Conservation (phyloP, 2,329 filamentous ascomycete genomes). For the Calcarisporium arbuscula region DNA sequence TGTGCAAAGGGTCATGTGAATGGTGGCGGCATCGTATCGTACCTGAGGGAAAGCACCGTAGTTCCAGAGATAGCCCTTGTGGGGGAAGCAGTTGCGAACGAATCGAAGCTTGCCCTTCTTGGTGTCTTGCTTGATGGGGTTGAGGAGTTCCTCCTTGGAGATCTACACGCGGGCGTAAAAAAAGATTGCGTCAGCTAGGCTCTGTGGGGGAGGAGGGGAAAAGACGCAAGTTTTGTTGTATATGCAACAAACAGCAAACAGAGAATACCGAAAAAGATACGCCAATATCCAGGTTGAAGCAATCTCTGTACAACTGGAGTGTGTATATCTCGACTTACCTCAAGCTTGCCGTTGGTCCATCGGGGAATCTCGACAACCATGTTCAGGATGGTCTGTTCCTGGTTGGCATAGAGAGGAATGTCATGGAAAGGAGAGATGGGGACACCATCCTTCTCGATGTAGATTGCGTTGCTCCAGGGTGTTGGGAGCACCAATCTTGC, state of each 20-base stretch:
- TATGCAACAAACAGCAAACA: too few relatives aligned
- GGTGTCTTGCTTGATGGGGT: conserved; percentile 98
- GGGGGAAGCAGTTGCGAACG: conserved; percentile 99
- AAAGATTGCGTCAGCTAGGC: conserved; percentile 20
- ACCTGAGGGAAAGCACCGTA: conserved; percentile 99
- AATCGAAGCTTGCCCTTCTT: conserved; percentile 99
- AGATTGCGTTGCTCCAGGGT: conserved; percentile 96
- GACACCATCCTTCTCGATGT: conserved; percentile 94
- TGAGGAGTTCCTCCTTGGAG: conserved; percentile 96
- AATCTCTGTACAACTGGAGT: background rate
- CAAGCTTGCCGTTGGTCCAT: conserved; percentile 99
- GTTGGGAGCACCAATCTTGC: conserved; percentile 85
- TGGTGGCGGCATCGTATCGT: too few relatives aligned
- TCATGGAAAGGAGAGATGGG: conserved; percentile 97
- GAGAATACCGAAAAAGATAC: conserved; percentile 1
- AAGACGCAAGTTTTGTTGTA: too few relatives aligned
- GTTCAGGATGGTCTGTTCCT: conserved; percentile 93
- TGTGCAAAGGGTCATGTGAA: conserved; percentile 7
- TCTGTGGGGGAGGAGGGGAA: conserved; percentile 4
- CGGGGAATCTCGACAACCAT: conserved; percentile 99
- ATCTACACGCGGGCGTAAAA: conserved; percentile 53
- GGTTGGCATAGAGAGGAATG: conserved; percentile 94
- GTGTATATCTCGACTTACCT: too few relatives aligned
- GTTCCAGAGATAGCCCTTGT: conserved; percentile 99
- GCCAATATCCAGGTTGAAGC: conserved; percentile 3